phyloP scores from a whole-genome alignment of 2,329 filamentous ascomycete genomes.

The Aspergillus sp. region DNA sequence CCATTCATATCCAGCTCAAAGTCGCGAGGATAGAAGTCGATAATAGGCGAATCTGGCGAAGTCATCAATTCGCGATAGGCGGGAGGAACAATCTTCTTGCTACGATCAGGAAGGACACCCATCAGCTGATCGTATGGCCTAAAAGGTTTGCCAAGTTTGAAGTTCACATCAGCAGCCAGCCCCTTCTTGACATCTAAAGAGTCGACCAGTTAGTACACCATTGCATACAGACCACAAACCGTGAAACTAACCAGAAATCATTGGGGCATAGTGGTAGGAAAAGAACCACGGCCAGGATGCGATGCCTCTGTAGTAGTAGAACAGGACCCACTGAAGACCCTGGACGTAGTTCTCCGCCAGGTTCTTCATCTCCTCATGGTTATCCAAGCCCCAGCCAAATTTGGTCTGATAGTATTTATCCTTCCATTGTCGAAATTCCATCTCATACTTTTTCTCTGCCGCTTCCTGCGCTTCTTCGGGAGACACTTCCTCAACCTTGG shows the following conservation, averaged over 20 bases:
- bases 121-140: slow-evolving; percentile 92
- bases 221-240: background rate
- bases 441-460: slow-evolving; percentile 76
- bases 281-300: slow-evolving; percentile 99
- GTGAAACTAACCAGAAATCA: slow-evolving; percentile 65
- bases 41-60: slow-evolving; percentile 77
- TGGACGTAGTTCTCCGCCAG: slow-evolving; percentile 95
- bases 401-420: slow-evolving; percentile 86
- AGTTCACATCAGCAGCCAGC: slow-evolving; percentile 76
- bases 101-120: slow-evolving; percentile 94
- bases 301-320: slow-evolving; percentile 95
- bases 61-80: slow-evolving; percentile 93
- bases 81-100: slow-evolving; percentile 86
- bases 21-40: slow-evolving; percentile 95
- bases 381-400: slow-evolving; percentile 78
- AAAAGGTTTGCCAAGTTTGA: slow-evolving; percentile 91
- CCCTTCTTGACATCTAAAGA: slow-evolving; percentile 73
- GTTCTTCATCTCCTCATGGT: slow-evolving; percentile 69
- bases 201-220: slow-evolving; percentile 13
- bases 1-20: slow-evolving; percentile 99
- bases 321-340: slow-evolving; percentile 94
- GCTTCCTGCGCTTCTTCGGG: slow-evolving; percentile 69
- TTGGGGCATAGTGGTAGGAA: slow-evolving; percentile 89
- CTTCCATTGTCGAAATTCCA: slow-evolving; percentile 90
- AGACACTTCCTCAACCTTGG: slow-evolving; percentile 71